phyloP scores from a whole-genome alignment of 768 basidiomycete species.

The Amanita molliuscula region DNA sequence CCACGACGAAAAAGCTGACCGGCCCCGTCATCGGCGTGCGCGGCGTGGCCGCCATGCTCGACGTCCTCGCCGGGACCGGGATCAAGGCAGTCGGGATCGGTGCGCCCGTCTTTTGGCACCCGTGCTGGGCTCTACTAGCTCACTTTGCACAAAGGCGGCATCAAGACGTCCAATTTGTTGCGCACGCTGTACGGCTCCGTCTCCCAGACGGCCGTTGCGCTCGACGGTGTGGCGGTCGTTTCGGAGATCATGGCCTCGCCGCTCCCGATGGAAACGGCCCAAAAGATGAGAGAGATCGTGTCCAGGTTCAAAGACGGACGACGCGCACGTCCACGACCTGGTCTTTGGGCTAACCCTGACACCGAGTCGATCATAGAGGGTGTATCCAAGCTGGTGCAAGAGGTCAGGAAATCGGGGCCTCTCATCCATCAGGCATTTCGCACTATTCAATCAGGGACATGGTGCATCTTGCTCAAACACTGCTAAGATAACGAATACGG shows the following conservation, averaged over 20 bases:
- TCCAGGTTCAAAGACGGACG: conserved; percentile 27
- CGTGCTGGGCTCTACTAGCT: not conserved
- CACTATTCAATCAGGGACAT: not conserved
- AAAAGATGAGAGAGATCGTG: conserved; percentile 31
- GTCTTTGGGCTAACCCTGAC: not conserved
- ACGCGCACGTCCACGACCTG: not conserved
- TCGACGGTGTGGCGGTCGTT: conserved; percentile 84
- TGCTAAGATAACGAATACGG: conserved; percentile 76
- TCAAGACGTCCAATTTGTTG: conserved; percentile 69
- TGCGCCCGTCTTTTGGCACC: conserved; percentile 21
- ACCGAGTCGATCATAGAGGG: conserved; percentile 23
- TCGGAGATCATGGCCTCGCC: conserved; percentile 72
- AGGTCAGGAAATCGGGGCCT: conserved; percentile 46
- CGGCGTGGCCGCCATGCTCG: conserved; percentile 58
- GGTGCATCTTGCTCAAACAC: not conserved
- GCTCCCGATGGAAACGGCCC: conserved; percentile 43
- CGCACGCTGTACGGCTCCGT: conserved; percentile 66
- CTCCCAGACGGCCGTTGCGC: conserved; percentile 39
- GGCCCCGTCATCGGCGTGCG: conserved; percentile 60
- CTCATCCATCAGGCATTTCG: conserved; percentile 67
- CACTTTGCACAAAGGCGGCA: conserved; percentile 50
- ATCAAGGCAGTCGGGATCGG: conserved; percentile 82
- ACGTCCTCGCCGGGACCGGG: conserved; percentile 48
- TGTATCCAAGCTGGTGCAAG: conserved; percentile 38
- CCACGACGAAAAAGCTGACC: conserved; percentile 66